Evolutionary conservation across 495 filamentous ascomycete species (phyloP), one percentile per base, ranked within the genome.

Genomic region (Talaromyces liani): DNA sequence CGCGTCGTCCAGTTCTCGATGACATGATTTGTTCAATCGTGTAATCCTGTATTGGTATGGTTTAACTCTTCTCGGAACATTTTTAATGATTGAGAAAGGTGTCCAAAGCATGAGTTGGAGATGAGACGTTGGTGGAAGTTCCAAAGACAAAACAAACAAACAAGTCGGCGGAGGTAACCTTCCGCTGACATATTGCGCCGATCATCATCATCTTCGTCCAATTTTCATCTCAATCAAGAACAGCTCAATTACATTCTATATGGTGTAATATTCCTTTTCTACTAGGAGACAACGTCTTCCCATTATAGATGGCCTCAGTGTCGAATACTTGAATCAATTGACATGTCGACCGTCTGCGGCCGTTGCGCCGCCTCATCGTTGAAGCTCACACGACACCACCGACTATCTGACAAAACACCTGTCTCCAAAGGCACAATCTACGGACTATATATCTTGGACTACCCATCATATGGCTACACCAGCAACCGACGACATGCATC

Each of bases 341-440:
- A 57, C 25, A 59, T 59, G 57, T 45, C 36, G 8, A 29, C 34
- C 22, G 49, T 29, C 36, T 60, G 58, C 34, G 58, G 58, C 39
- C 58, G 58, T 22, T 60, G 58, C 36, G 58, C 36, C 36, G 36
- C 58, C 34, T 25, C 53, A n/a, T 9, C 31, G 6, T 12, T 59
- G n/a, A 27, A 31, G 14, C 57, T 39, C 27, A 22, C 57, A 18
- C 51, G 51, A 55, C 20, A 29, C 18, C 22, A 12, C 25, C 51
- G 51, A 27, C 22, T 29, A 10, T 22, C 24, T 6, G 10, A 55
- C 51, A 14, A 55, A 22, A 20, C 22, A 16, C 20, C 10, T 12
- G 4, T 12, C 51, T 55, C 12, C 6, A 55, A 10, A 20, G 20
- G 22, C 10, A n/a, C 51, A 29, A 1, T 27, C 22, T 29, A 49